Evolutionary conservation across 345 rosid species (phyloP), one percentile per base, ranked within the genome.

Genomic region (Salix purpurea): DNA sequence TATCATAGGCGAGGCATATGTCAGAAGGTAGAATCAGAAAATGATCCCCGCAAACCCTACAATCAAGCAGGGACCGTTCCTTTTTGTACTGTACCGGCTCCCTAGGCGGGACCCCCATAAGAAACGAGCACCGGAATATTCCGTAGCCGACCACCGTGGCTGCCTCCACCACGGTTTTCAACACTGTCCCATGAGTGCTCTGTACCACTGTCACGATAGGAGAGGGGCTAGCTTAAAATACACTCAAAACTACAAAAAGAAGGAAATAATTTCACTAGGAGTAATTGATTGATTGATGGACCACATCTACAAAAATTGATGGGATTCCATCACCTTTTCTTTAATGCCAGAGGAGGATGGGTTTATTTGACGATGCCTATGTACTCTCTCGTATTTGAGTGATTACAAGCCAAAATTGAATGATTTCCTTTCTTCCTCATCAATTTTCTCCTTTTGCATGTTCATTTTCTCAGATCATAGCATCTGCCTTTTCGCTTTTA

Each of bases 41-140:
- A 64, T 80, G 83, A 75, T 70, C 83, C 68, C 83, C 56, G 28
- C 79, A 80, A 65, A 23, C 76, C 83, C 73, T 79, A 65, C 75
- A 74, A 11, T 15, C 0, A 32, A 18, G 58, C 12, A 21, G 70
- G 61, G 79, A 44, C 83, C 78, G 12, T 15, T 48, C 34, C 34
- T 9, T 70, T 77, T 14, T 19, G 16, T 46, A 15, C 50, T 2
- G 30, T 50, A 40, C 50, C 76, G 52, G 9, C 65, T 80, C 73
- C 79, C 69, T 4, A 75, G 60, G 74, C 24, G 66, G 54, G 66
- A 18, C 78, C 74, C 74, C 0, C 12, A 12, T 12, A 23, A 2
- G 18, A 7, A 18, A 26, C 65, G 13, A n/a, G 10, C 46, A 23
- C 60, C 83, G 76, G 79, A 70, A 80, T 80, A 75, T 80, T 75